phyloP scores from a whole-genome alignment of 2,329 filamentous ascomycete genomes.

The Fusarium staphyleae region DNA sequence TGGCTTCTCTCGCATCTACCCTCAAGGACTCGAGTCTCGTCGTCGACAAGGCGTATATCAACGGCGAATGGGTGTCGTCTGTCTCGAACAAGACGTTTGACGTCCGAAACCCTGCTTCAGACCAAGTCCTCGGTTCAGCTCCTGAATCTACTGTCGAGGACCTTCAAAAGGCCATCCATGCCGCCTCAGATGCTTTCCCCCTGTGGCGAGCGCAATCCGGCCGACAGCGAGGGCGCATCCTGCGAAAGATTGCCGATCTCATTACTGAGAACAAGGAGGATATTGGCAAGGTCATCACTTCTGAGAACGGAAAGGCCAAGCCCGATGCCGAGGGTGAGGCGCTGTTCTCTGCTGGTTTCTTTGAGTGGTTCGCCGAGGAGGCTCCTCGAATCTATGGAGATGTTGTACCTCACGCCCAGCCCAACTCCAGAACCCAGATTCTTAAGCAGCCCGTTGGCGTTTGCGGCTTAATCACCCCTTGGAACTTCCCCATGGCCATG shows the following conservation, averaged over 20 bases:
- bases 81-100: conserved; percentile 75
- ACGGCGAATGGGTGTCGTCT: conserved; percentile 76
- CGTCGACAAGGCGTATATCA: conserved; percentile 62
- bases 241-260: conserved; percentile 69
- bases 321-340: conserved; percentile 65
- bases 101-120: conserved; percentile 72
- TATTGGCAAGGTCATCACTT: conserved; percentile 70
- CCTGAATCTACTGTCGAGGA: conserved; percentile 75
- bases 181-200: conserved; percentile 64
- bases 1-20: conserved; percentile 11
- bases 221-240: conserved; percentile 64
- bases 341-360: conserved; percentile 65
- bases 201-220: conserved; percentile 65
- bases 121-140: conserved; percentile 70
- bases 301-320: conserved; percentile 74
- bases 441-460: conserved; percentile 52
- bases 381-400: conserved; percentile 63
- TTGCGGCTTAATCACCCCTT: conserved; percentile 44
- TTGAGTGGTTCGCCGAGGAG: conserved; percentile 63
- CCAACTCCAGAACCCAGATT: conserved; percentile 70
- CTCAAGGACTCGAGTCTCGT: conserved; percentile 23
- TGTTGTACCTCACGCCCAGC: conserved; percentile 63
- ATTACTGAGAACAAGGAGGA: conserved; percentile 70
- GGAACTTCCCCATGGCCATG: conserved; percentile 67
- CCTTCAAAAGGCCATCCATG: conserved; percentile 71